Evolutionary conservation across 1,139 yeast genomes (phyloP).

Genomic region (Pichia terricola): DNA sequence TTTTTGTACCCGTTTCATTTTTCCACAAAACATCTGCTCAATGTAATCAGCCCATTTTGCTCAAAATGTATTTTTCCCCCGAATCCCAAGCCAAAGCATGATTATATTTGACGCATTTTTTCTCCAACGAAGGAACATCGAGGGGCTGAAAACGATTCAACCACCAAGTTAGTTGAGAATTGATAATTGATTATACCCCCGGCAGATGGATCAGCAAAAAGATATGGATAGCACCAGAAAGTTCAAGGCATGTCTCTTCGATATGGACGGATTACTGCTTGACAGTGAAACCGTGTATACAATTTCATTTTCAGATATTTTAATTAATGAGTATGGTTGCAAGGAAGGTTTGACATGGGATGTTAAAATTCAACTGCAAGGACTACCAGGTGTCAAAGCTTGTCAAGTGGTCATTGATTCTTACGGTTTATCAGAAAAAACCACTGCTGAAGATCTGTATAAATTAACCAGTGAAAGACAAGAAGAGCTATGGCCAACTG

Average conservation of each 20-base stretch:
- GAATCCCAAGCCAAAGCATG: too few relatives aligned
- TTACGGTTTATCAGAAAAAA: slow-evolving; percentile 47
- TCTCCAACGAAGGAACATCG: too few relatives aligned
- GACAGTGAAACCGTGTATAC: slow-evolving; percentile 91
- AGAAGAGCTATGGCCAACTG: slow-evolving; percentile 45
- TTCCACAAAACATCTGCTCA: too few relatives aligned
- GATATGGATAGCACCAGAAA: neutral
- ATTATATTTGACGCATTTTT: too few relatives aligned
- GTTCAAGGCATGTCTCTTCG: slow-evolving; percentile 81
- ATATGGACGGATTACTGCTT: slow-evolving; percentile 91
- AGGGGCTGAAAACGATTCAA: too few relatives aligned
- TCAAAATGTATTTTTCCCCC: too few relatives aligned
- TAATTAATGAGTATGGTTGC: slow-evolving; percentile 62
- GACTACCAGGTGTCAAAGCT: slow-evolving; percentile 75
- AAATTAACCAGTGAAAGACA: slow-evolving; percentile 47
- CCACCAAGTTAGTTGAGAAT: too few relatives aligned
- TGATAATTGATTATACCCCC: too few relatives aligned
- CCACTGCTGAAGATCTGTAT: slow-evolving; percentile 54
- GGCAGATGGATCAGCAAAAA: too few relatives aligned
- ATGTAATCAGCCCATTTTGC: too few relatives aligned
- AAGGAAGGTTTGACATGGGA: slow-evolving; percentile 71
- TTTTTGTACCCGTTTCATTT: too few relatives aligned
- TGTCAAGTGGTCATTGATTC: slow-evolving; percentile 56
- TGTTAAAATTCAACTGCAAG: slow-evolving; percentile 76
- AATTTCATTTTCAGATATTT: slow-evolving; percentile 54